Conservation (phyloP, 2,329 filamentous ascomycete species). For the Aspergillus eucalypticola region DNA sequence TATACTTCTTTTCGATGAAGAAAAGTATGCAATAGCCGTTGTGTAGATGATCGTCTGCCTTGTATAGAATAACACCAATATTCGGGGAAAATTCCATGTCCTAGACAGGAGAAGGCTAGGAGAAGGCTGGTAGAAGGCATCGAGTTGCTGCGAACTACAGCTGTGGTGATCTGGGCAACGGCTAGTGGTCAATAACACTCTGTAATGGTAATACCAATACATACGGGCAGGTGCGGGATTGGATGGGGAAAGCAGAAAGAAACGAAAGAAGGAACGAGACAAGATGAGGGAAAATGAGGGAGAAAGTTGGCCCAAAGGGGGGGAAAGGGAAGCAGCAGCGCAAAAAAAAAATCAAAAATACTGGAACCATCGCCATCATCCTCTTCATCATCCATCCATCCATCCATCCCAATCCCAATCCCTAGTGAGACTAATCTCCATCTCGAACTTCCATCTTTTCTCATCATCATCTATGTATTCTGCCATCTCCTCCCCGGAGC, state of each 20-base stretch:
- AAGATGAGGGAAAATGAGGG: background rate
- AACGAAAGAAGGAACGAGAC: constrained; percentile 10
- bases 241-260: constrained; percentile 15
- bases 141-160: background rate
- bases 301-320: constrained; percentile 20
- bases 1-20: background rate
- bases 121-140: background rate
- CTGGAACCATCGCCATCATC: constrained; percentile 14
- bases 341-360: constrained; percentile 12
- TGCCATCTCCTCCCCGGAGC: background rate
- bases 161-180: background rate
- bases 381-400: constrained; percentile 6
- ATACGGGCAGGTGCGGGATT: constrained; percentile 11
- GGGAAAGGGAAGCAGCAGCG: constrained; percentile 3
- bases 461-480: constrained; percentile 4
- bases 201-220: constrained; percentile 15
- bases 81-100: background rate
- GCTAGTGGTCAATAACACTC: constrained; percentile 10
- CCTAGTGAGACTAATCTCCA: background rate
- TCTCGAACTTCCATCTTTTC: background rate
- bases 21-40: background rate
- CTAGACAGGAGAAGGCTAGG: background rate
- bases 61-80: background rate
- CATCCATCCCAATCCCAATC: background rate
- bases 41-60: background rate